Base-by-base conservation (phyloP, 148 eudicot species). In the Linanthus parryae region DNA sequence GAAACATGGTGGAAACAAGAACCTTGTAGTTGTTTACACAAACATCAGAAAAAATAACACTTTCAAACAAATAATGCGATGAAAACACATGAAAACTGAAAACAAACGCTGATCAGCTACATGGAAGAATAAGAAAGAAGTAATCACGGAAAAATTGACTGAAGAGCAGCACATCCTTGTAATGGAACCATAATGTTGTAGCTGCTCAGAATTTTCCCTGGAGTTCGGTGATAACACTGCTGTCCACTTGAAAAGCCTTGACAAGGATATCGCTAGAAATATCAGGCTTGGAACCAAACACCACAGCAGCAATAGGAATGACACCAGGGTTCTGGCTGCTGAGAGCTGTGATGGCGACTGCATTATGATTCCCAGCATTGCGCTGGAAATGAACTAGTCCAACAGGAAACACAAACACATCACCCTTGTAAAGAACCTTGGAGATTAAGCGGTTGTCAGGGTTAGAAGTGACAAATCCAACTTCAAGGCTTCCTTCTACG, bases 221-320 rank as follows among this genome's bases (percentile, higher is more conserved):
- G 6, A 41, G 16, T 19, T 14, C 19, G 5, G 2, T 1, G 9
- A 41, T 41, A 4, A 12, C 18, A 41, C 19, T 22, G 20, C 19
- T 2, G 9, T 41, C 19, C 7, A 16, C 20, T 15, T 41, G 44
- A 10, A 41, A 41, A 14, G 44, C 16, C 19, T 41, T 41, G 8
- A 22, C 44, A 41, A 41, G 44, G 16, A 41, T 19, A n/a, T 41
- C 44, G 19, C 44, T 41, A 41, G 44, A 8, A 41, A 41, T 13
- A 4, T 7, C 20, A 2, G 44, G 44, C 7, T 41, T 10, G 17
- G 44, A 41, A 15, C 44, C 19, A n/a, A 41, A 41, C 13, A 41
- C 19, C 3, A 22, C 44, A 7, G 3, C 9, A 4, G 7, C 44
- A n/a, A 41, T 41, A 10, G 20, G 3, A 22, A 41, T 41, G 19